phyloP scores from a whole-genome alignment of 345 rosid genomes.

The Angophora floribunda region DNA sequence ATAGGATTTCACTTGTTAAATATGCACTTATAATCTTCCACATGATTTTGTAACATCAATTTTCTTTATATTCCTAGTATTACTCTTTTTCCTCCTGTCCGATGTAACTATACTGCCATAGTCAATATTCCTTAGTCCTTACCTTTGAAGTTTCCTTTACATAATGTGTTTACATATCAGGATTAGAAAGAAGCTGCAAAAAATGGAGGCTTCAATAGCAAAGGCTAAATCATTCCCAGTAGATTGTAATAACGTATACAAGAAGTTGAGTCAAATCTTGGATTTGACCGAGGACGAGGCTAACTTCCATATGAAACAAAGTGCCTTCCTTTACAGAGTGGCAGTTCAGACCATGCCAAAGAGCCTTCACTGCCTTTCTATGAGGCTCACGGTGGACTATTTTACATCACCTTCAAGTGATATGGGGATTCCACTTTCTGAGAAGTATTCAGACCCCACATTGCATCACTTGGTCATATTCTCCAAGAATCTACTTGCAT shows the following conservation, averaged over 20 bases:
- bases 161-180: slow-evolving; percentile 22
- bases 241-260: slow-evolving; percentile 87
- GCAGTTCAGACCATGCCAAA: slow-evolving; percentile 93
- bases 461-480: slow-evolving; percentile 69
- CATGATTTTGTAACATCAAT: neutral
- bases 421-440: slow-evolving; percentile 23
- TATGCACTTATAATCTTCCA: neutral
- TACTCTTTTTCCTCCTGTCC: neutral
- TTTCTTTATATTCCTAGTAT: neutral
- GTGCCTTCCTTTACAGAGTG: slow-evolving; percentile 42
- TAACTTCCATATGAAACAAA: slow-evolving; percentile 34
- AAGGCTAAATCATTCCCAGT: slow-evolving; percentile 61
- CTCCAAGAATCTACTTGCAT: slow-evolving; percentile 77
- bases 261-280: slow-evolving; percentile 83
- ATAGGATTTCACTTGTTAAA: neutral
- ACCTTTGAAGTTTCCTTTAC: neutral
- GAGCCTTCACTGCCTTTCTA: slow-evolving; percentile 89
- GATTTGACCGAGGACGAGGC: slow-evolving; percentile 93
- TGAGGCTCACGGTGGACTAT: slow-evolving; percentile 82
- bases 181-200: slow-evolving; percentile 53
- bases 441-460: slow-evolving; percentile 55
- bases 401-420: slow-evolving; percentile 46
- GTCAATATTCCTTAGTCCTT: neutral
- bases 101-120: neutral
- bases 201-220: slow-evolving; percentile 59